Percentiles rank a stretch among this genome's conserved stretches.
Evolutionary conservation across 2,329 filamentous ascomycete genomes (phyloP).

Genomic region (Colletotrichum spinosum): DNA sequence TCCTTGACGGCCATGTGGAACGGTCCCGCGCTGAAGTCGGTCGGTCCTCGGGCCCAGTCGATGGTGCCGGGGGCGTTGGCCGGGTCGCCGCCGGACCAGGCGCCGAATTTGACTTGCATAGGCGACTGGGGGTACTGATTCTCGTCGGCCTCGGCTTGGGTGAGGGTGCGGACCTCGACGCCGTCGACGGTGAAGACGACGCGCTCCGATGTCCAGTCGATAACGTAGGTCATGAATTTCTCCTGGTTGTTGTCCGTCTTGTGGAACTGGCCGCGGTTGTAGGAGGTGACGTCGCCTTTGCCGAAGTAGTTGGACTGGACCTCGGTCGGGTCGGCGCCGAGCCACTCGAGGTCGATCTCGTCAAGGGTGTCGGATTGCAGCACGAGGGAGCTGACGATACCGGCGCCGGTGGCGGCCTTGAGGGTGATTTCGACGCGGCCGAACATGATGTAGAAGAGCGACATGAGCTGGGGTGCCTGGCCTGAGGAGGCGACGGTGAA

Average conservation of each 20-base stretch:
- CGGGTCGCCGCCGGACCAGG: slow-evolving; percentile 92
- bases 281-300: slow-evolving; percentile 86
- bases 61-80: slow-evolving; percentile 85
- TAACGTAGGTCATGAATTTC: slow-evolving; percentile 84
- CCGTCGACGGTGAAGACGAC: slow-evolving; percentile 90
- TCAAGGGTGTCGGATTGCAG: slow-evolving; percentile 92
- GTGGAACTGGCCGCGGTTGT: slow-evolving; percentile 89
- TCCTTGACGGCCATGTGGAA: slow-evolving; percentile 88
- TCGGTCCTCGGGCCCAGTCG: slow-evolving; percentile 87
- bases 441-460: slow-evolving; percentile 99
- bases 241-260: slow-evolving; percentile 75
- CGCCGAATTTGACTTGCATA: slow-evolving; percentile 92
- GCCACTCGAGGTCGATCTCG: slow-evolving; percentile 98
- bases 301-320: slow-evolving; percentile 99
- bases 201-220: slow-evolving; percentile 90
- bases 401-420: slow-evolving; percentile 87
- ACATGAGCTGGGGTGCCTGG: slow-evolving; percentile 86
- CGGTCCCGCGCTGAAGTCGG: slow-evolving; percentile 85
- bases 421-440: slow-evolving; percentile 88
- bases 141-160: slow-evolving; percentile 73
- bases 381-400: slow-evolving; percentile 93
- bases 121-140: slow-evolving; percentile 93
- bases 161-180: slow-evolving; percentile 80
- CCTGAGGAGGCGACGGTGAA: slow-evolving; percentile 85
- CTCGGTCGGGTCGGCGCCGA: slow-evolving; percentile 79